Base-by-base conservation (phyloP, 192 early-diverging fungal genomes). In the Blastocladiella britannica region DNA sequence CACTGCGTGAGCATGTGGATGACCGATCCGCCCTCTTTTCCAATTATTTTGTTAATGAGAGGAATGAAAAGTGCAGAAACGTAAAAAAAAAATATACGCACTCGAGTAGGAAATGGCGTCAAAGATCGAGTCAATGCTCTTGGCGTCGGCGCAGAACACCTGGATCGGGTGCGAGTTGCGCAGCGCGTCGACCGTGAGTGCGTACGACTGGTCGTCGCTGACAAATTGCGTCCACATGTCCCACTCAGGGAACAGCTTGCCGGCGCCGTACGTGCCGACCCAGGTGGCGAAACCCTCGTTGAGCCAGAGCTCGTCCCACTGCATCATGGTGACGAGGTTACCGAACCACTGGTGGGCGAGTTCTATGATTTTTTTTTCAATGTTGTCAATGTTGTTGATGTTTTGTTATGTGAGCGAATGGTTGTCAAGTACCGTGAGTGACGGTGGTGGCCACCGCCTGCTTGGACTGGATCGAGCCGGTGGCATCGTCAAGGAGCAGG, bases 211-310 rank as follows among this genome's bases (percentile, higher is more conserved):
- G 55, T 87, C 85, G 52, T 81, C 79, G 26, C 71, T 76, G 27
- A 91, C 76, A 66, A 93, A 97, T 51, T 67, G 63, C 18, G 87
- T 91, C 86, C 88, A 97, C 26, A 89, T 73, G 64, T 91, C 79
- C 88, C 89, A 93, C 51, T 91, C 89, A 25, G 93, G 93, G 76
- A 87, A 94, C 55, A 91, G 68, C 56, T 90, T 67, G 68, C 88
- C 88, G 12, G 85, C 82, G 24, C 88, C 89, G 55, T 92, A 63
- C 65, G 79, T 84, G 26, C 89, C 91, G 24, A 90, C 88, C 80
- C 90, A 97, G 5, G 93, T 94, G 27, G 93, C 93, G 69, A 97
- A 97, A 28, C 89, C 89, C 71, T 97, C 93, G 66, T 97, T 97
- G 62, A 97, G 73, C 92, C 92, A 95, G 52, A 93, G 70, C 62